phyloP scores from a whole-genome alignment of 108 stramenopile species.

The Seminavis robusta region DNA sequence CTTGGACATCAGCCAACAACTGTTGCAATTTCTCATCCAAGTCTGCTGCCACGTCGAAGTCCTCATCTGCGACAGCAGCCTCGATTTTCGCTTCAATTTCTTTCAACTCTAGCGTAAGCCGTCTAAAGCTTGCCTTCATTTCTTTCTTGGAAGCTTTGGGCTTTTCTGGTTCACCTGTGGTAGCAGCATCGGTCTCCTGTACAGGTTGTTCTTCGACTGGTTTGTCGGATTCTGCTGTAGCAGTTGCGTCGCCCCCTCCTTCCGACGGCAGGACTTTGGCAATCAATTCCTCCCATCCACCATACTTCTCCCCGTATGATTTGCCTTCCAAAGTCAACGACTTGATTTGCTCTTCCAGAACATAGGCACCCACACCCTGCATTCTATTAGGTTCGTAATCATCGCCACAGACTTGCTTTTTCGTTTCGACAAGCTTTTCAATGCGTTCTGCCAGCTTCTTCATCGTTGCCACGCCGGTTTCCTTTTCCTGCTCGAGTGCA shows the following conservation, averaged over 20 bases:
- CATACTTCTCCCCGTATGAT: constrained; percentile 58
- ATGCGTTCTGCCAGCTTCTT: constrained; percentile 50
- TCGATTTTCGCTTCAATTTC: constrained; percentile 34
- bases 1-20: constrained; percentile 27
- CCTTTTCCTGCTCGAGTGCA: constrained; percentile 54
- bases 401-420: constrained; percentile 39
- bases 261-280: not conserved
- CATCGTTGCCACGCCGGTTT: constrained; percentile 52
- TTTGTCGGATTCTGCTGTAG: constrained; percentile 5
- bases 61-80: constrained; percentile 42
- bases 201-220: not conserved
- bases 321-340: constrained; percentile 53
- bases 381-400: constrained; percentile 43
- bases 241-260: not conserved
- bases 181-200: not conserved
- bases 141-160: constrained; percentile 19
- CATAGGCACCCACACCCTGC: constrained; percentile 63
- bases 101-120: constrained; percentile 18
- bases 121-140: constrained; percentile 24
- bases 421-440: constrained; percentile 28
- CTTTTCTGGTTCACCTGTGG: not conserved
- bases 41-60: constrained; percentile 49
- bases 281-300: constrained; percentile 54
- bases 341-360: constrained; percentile 66
- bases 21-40: constrained; percentile 38